These are phyloP conservation scores for Yamadazyma philogaea DNA, from an alignment of 805 yeast species.

Conservation along the genomic window DNA sequence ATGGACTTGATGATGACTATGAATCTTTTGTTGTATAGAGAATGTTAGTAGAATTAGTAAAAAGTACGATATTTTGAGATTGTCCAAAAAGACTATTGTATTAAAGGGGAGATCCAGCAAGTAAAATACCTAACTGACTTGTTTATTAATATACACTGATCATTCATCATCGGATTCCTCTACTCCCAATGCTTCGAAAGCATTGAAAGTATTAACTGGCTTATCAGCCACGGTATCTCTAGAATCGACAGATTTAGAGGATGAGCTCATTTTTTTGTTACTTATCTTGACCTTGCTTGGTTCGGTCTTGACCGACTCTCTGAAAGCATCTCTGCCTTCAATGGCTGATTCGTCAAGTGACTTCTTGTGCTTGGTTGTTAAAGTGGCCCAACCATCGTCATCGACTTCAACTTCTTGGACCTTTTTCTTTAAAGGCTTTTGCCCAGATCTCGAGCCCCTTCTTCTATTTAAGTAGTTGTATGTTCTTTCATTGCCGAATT, in stretches of 20 bases:
- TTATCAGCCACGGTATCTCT: conserved; percentile 69
- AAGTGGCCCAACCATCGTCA: conserved; percentile 82
- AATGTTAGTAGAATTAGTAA: background rate
- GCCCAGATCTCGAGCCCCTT: conserved; percentile 54
- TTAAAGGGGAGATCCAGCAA: background rate
- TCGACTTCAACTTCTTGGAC: conserved; percentile 54
- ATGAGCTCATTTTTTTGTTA: conserved; percentile 70
- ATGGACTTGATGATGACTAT: conserved; percentile 34
- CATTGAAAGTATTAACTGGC: conserved; percentile 66
- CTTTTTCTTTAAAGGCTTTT: conserved; percentile 58
- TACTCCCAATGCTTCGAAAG: conserved; percentile 74
- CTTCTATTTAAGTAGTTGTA: conserved; percentile 51
- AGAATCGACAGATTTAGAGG: conserved; percentile 70
- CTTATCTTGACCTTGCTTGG: conserved; percentile 60
- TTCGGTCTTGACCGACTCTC: conserved; percentile 43
- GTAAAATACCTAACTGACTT: background rate
- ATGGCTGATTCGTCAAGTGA: conserved; percentile 44
- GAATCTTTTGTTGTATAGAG: conserved; percentile 24
- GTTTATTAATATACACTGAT: conserved; percentile 1
- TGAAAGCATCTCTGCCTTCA: conserved; percentile 45
- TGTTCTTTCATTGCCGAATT: conserved; percentile 43
- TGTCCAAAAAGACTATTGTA: background rate
- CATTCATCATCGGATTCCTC: conserved; percentile 34
- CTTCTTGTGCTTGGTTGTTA: conserved; percentile 42
- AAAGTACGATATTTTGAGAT: background rate